Evolutionary conservation across 768 basidiomycete genomes (phyloP), one percentile per base, ranked within the genome.

Genomic region (Hypholoma sublateritium): DNA sequence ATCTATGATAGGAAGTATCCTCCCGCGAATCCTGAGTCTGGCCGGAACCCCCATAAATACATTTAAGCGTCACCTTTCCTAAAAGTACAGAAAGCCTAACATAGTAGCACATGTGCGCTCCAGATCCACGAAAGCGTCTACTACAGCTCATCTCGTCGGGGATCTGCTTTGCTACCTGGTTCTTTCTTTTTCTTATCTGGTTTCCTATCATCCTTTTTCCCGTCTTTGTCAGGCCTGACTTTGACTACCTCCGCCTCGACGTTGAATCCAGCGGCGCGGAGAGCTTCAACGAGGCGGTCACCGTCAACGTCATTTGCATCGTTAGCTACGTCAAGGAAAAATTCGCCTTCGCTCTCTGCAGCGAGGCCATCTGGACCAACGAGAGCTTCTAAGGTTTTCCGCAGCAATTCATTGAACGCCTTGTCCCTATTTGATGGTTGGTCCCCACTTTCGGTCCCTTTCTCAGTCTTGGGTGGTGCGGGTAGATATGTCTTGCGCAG

Each of bases 241-340:
- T 60, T 63, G 25, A 65, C 50, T 41, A 66, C 67, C 43, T 73
- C 74, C 50, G 70, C 72, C 48, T 71, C 73, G 60, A 82, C 72
- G 59, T 86, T 79, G 61, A 74, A 77, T 3, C 84, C 82, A 17
- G 80, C 83, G 22, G 76, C 80, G 22, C 80, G 80, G 42, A 89
- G 67, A 37, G 78, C 75, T 13, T 83, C 78, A 39, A 75, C 73
- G 44, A 88, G 69, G 39, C 70, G 60, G 43, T 61, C 62, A 35
- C 58, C 72, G 55, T 80, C 75, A 63, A 78, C 71, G 44, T 72
- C 61, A 58, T 74, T 70, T 22, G 24, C 76, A 54, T 73, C 75
- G 35, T 82, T 83, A 37, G 77, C 61, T 54, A 82, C 69, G 63
- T 83, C 77, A 37, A 84, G 64, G 53, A 77, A 65, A 25, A 81